phyloP scores from a whole-genome alignment of 2,329 filamentous ascomycete genomes.

The Helotiales sp. region DNA sequence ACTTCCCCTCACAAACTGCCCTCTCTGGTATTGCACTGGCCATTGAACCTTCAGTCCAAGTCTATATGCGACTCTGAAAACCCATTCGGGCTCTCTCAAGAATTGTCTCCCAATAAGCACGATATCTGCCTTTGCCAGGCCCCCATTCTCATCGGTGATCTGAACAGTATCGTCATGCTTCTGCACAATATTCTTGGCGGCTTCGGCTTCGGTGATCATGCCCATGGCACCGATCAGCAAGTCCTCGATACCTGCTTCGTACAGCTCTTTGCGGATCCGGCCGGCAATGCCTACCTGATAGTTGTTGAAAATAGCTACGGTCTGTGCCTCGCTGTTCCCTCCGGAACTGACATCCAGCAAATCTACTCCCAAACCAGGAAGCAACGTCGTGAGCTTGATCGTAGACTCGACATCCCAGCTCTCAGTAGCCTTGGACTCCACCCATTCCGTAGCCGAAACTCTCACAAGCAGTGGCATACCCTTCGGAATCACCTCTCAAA shows the following conservation, averaged over 20 bases:
- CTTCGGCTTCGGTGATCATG: slow-evolving; percentile 69
- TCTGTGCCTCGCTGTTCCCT: slow-evolving; percentile 67
- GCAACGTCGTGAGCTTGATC: slow-evolving; percentile 68
- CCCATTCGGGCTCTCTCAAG: slow-evolving; percentile 80
- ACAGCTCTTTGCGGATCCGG: slow-evolving; percentile 70
- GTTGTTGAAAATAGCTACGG: slow-evolving; percentile 54
- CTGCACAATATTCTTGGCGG: slow-evolving; percentile 59
- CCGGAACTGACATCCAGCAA: slow-evolving; percentile 82
- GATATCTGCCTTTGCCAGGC: slow-evolving; percentile 61
- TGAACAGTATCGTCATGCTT: slow-evolving; percentile 21
- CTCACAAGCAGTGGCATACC: slow-evolving; percentile 62
- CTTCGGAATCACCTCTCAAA: slow-evolving; percentile 58
- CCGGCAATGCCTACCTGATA: slow-evolving; percentile 79
- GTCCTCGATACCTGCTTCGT: slow-evolving; percentile 50
- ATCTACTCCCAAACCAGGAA: slow-evolving; percentile 78
- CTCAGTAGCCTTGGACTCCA: slow-evolving; percentile 48
- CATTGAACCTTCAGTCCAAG: slow-evolving; percentile 73
- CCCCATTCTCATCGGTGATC: slow-evolving; percentile 20
- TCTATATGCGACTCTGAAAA: slow-evolving; percentile 73
- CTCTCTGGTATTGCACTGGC: slow-evolving; percentile 50
- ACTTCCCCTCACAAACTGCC: slow-evolving; percentile 34
- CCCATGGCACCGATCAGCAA: slow-evolving; percentile 78
- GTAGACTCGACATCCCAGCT: slow-evolving; percentile 39
- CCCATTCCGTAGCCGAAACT: slow-evolving; percentile 67
- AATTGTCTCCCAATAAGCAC: slow-evolving; percentile 76